Evolutionary conservation across 2,329 filamentous ascomycete species (phyloP).

Genomic region (Ascocoryne sarcoides): DNA sequence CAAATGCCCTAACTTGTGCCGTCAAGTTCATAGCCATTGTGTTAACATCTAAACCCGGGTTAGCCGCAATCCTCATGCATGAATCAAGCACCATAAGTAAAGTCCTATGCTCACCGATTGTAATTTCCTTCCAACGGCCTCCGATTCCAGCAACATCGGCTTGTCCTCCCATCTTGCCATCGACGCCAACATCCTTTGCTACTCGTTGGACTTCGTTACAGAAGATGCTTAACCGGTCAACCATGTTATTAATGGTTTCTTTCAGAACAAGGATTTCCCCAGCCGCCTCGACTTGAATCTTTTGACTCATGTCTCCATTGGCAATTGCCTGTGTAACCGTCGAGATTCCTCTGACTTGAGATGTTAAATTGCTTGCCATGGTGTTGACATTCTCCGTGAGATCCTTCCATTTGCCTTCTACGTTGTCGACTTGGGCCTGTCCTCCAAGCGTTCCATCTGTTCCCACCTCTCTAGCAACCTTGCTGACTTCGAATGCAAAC

Average conservation of each 20-base stretch:
- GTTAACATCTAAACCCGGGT: constrained; percentile 27
- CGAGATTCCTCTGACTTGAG: constrained; percentile 80
- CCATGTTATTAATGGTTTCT: constrained; percentile 98
- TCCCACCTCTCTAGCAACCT: constrained; percentile 89
- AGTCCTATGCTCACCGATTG: constrained; percentile 50
- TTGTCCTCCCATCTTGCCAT: constrained; percentile 97
- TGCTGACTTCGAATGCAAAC: constrained; percentile 94
- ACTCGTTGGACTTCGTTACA: constrained; percentile 94
- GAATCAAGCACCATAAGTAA: no score
- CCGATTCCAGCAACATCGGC: constrained; percentile 89
- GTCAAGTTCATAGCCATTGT: constrained; percentile 59
- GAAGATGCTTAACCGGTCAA: constrained; percentile 88
- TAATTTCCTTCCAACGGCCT: constrained; percentile 97
- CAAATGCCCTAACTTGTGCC: constrained; percentile 94
- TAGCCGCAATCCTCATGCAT: no score
- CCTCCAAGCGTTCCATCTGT: constrained; percentile 92
- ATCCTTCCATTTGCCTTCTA: constrained; percentile 97
- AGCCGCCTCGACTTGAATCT: constrained; percentile 90
- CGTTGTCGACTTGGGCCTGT: constrained; percentile 87
- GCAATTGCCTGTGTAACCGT: constrained; percentile 92
- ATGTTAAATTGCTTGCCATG: constrained; percentile 60
- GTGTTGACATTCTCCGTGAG: constrained; percentile 85
- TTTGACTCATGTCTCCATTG: constrained; percentile 90
- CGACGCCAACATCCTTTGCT: constrained; percentile 91
- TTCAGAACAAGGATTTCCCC: constrained; percentile 92